Evolutionary conservation across 2,329 filamentous ascomycete species (phyloP), one percentile per base, ranked within the genome.

Genomic region (Exophiala xenobiotica): DNA sequence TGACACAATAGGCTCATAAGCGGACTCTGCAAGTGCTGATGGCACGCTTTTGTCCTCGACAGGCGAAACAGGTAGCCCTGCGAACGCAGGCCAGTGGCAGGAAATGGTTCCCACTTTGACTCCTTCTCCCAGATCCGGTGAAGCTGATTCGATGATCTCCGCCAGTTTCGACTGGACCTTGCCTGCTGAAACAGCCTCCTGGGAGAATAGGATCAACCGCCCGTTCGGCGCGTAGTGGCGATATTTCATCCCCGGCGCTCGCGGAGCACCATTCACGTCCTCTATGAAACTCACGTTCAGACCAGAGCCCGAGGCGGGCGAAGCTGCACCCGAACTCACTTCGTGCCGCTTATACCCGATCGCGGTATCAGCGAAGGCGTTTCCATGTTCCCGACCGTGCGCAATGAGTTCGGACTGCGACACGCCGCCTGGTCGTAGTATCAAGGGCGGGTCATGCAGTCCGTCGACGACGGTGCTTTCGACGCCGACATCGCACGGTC

Each of bases 171-270:
- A 29, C 27, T 35, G 5, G 4, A 58, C 58, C 23, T 37, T 39
- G 23, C 49, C 53, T 2, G 39, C 12, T 20, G 20, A 6, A 12
- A 74, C 64, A 18, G 67, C 68, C 6, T 61, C 56, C 22, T 62
- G 51, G 14, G 70, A 64, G 6, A 90, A 95, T 1, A 97, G 75
- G 11, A 95, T 74, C 2, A 99, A 91, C 39, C 79, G 83, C 1
- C 93, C 95, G 68, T 85, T 88, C 1, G 93, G 93, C 37, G 91
- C 95, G 65, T 99, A 99, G 68, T 99, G 93, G 66, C 93, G 89
- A 68, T 99, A 99, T 71, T 99, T 99, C 93, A 99, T 99, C 1
- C 93, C 93, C 0, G 93, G 93, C 1, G 93, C 93, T 50, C 89
- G 79, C 0, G 93, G 93, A 7, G 79, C 78, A 3, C 44, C 56